These are phyloP conservation scores for Brettanomyces nanus DNA, from an alignment of 805 yeast genomes.

Conservation along the genomic window DNA sequence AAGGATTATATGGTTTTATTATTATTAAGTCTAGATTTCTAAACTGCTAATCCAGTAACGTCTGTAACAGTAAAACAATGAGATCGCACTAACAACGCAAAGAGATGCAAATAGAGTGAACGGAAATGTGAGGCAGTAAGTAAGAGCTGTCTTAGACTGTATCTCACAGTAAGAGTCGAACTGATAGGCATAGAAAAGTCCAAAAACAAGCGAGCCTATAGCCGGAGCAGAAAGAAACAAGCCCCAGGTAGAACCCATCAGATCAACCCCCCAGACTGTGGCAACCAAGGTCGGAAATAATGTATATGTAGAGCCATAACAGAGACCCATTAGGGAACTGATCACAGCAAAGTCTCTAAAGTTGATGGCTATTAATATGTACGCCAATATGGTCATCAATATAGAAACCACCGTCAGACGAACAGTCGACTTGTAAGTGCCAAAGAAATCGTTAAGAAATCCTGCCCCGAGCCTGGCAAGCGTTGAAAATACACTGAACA, in stretches of 20 bases:
- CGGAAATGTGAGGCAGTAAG: conserved; percentile 5
- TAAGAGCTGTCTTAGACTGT: not conserved
- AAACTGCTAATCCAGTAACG: conserved; percentile 4
- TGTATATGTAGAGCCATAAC: conserved; percentile 80
- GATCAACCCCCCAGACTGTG: conserved; percentile 75
- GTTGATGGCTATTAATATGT: conserved; percentile 9
- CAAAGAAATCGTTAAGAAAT: conserved; percentile 49
- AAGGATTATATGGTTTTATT: too few relatives aligned
- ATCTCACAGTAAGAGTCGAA: conserved; percentile 33
- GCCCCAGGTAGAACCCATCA: conserved; percentile 89
- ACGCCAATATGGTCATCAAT: conserved; percentile 6
- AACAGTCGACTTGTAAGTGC: conserved; percentile 11
- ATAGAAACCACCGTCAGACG: conserved; percentile 8
- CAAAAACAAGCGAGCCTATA: conserved; percentile 61
- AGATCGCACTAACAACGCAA: conserved; percentile 6
- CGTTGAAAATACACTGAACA: conserved; percentile 61
- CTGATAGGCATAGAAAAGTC: conserved; percentile 58
- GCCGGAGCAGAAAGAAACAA: conserved; percentile 86
- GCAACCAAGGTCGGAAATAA: conserved; percentile 74
- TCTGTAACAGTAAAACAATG: conserved; percentile 2
- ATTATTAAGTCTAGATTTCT: too few relatives aligned
- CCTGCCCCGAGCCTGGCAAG: conserved; percentile 59
- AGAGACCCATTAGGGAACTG: conserved; percentile 53
- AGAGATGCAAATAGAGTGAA: conserved; percentile 5
- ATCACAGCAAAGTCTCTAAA: conserved; percentile 8